Conservation (phyloP, 495 filamentous ascomycete species). For the Umbilicaria muhlenbergii region DNA sequence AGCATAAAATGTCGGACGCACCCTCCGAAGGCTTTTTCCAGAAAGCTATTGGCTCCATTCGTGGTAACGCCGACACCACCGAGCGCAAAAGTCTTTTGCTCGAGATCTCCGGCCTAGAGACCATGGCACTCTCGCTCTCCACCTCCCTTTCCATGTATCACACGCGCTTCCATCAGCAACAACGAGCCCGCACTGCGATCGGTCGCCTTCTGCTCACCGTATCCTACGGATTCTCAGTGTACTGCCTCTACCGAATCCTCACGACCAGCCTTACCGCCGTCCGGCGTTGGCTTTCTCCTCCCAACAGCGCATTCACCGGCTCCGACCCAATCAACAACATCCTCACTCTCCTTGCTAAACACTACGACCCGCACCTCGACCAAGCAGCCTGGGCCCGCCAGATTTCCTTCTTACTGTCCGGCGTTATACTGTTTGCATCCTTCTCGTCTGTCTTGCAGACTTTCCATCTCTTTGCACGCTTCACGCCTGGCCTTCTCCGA, state of each 20-base stretch:
- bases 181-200: slow-evolving; percentile 41
- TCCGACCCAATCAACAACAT: slow-evolving; percentile 66
- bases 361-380: slow-evolving; percentile 14
- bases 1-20: slow-evolving; percentile 42
- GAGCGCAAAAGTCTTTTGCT: slow-evolving; percentile 50
- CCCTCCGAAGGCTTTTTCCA: slow-evolving; percentile 34
- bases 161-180: slow-evolving; percentile 39
- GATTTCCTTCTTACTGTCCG: slow-evolving; percentile 63
- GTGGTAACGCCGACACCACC: slow-evolving; percentile 41
- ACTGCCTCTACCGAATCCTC: slow-evolving; percentile 31
- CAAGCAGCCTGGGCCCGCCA: slow-evolving; percentile 57
- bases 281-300: slow-evolving; percentile 33
- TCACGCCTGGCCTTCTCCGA: slow-evolving; percentile 47
- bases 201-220: slow-evolving; percentile 39
- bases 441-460: slow-evolving; percentile 65
- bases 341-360: slow-evolving; percentile 14
- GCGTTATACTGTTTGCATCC: slow-evolving; percentile 60
- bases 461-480: slow-evolving; percentile 54
- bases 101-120: slow-evolving; percentile 65
- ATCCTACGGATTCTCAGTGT: slow-evolving; percentile 61
- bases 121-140: slow-evolving; percentile 53
- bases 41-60: slow-evolving; percentile 49
- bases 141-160: slow-evolving; percentile 42
- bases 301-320: slow-evolving; percentile 30
- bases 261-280: slow-evolving; percentile 36